These are phyloP conservation scores for Gossypioides kirkii DNA, from an alignment of 345 rosid genomes.

Conservation along the genomic window DNA sequence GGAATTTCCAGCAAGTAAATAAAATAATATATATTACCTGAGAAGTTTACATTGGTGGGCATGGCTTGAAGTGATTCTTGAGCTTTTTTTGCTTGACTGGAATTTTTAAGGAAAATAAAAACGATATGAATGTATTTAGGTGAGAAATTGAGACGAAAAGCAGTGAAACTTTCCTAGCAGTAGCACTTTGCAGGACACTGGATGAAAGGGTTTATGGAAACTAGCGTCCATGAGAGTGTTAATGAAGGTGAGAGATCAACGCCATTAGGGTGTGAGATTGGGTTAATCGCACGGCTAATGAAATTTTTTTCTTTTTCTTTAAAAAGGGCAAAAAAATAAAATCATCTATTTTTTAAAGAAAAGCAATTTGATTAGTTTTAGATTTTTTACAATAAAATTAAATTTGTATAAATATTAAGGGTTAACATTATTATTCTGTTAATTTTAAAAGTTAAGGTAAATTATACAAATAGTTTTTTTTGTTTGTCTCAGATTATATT, in stretches of 20 bases:
- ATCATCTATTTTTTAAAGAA: too few species aligned
- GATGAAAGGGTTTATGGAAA: not conserved
- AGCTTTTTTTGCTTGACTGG: not conserved
- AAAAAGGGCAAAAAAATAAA: too few species aligned
- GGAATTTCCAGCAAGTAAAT: not conserved
- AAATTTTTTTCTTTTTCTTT: too few species aligned
- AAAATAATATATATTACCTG: not conserved
- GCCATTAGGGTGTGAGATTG: not conserved
- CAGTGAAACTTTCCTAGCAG: not conserved
- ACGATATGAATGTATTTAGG: not conserved
- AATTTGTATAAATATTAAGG: too few species aligned
- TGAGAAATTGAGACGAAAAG: not conserved
- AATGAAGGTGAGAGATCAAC: not conserved
- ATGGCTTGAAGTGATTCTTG: not conserved
- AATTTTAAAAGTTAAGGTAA: too few species aligned
- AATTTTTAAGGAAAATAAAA: not conserved
- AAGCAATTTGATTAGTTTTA: too few species aligned
- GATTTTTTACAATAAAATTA: too few species aligned
- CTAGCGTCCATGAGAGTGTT: not conserved
- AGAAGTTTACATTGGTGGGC: slow-evolving; percentile 10
- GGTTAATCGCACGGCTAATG: not conserved
- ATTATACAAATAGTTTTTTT: too few species aligned
- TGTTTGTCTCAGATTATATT: too few species aligned
- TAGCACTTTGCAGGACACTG: not conserved
- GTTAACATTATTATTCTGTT: too few species aligned